Evolutionary conservation across 441 rosid species (phyloP).

Genomic region (Pelargonium australe): DNA sequence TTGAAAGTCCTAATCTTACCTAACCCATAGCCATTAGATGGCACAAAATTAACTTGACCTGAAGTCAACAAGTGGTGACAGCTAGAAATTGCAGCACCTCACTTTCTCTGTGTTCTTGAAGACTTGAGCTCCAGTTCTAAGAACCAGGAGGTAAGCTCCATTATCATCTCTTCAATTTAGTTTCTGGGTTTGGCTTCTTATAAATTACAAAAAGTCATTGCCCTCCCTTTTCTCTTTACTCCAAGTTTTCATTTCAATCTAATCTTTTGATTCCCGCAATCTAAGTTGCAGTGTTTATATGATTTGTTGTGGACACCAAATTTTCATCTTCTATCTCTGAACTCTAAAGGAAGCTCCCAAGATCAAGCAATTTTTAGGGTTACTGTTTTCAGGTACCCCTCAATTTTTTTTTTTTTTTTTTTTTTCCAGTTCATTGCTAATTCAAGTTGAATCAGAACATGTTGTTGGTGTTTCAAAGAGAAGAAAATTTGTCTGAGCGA

Average conservation of each 20-base stretch:
- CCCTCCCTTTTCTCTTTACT: too few species aligned
- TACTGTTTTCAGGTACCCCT: background rate
- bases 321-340: background rate
- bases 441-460: background rate
- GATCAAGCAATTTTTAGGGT: background rate
- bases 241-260: background rate
- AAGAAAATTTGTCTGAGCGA: too few species aligned
- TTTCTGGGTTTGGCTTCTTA: background rate
- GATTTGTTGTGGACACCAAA: background rate
- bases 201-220: too few species aligned
- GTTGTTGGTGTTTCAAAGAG: background rate
- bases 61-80: too few species aligned
- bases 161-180: background rate
- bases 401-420: background rate
- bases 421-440: too few species aligned
- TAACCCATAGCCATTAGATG: too few species aligned
- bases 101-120: too few species aligned
- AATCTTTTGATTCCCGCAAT: background rate
- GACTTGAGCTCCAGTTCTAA: too few species aligned
- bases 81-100: too few species aligned
- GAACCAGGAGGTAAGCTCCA: too few species aligned
- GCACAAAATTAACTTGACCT: too few species aligned
- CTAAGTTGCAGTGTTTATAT: background rate
- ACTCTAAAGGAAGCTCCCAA: background rate
- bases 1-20: too few species aligned